Evolutionary conservation across 768 basidiomycete genomes (phyloP).

Genomic region (Glaciozyma martinii): DNA sequence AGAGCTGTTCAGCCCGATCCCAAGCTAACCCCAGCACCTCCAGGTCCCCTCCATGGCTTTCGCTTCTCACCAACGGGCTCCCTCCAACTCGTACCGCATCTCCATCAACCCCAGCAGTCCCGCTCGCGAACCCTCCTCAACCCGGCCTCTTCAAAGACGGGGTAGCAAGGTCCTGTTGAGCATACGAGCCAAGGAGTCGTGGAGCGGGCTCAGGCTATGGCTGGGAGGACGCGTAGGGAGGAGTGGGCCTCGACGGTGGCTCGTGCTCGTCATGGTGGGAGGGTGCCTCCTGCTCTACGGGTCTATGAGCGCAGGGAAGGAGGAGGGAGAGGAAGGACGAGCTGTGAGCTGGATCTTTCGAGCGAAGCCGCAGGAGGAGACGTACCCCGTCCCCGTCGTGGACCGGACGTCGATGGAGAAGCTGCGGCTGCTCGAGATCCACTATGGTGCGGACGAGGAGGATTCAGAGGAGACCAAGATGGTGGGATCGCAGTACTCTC

Average conservation of each 20-base stretch:
- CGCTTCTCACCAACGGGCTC: neutral
- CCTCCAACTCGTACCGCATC: conserved; percentile 3
- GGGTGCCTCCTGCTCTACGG: neutral
- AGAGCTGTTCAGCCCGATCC: no score
- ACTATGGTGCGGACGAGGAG: conserved; percentile 25
- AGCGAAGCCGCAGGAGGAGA: neutral
- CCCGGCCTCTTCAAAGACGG: neutral
- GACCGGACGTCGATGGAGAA: conserved; percentile 30
- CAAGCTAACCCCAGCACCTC: no score
- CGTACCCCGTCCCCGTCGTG: conserved; percentile 16
- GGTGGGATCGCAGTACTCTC: neutral
- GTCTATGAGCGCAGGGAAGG: neutral
- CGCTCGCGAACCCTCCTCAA: neutral
- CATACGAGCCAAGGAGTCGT: no score
- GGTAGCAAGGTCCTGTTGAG: neutral
- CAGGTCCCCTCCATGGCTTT: no score
- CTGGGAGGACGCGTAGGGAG: neutral
- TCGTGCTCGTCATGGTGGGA: neutral
- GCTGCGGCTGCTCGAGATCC: conserved; percentile 32
- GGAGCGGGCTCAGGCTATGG: neutral
- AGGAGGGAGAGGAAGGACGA: neutral
- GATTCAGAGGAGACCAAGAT: neutral
- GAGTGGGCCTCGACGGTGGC: neutral
- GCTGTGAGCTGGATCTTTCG: neutral
- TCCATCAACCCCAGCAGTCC: neutral